phyloP scores from a whole-genome alignment of 345 rosid species.

The Acer campestre region DNA sequence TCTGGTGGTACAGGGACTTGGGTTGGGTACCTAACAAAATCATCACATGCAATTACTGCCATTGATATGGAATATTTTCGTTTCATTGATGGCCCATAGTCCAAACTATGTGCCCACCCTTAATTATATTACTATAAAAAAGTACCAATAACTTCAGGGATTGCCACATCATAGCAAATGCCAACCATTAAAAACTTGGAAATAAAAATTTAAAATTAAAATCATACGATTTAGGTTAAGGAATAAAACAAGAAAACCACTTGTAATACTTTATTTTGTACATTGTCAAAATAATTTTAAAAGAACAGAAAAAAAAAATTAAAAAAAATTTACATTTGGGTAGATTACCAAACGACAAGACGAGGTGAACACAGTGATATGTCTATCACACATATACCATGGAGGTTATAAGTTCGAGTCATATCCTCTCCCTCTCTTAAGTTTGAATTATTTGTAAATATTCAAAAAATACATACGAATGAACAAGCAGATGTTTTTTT shows the following conservation, averaged over 20 bases:
- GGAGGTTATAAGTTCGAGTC: too few species aligned
- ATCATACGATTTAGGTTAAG: too few species aligned
- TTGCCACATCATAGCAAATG: not conserved
- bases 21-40: not conserved
- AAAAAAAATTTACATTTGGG: not conserved
- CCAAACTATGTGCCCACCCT: conserved; percentile 4
- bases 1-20: not conserved
- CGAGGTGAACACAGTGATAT: too few species aligned
- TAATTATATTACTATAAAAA: not conserved
- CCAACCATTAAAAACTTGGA: not conserved
- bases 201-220: too few species aligned
- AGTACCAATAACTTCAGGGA: not conserved
- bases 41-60: not conserved
- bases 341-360: too few species aligned
- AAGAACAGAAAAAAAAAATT: too few species aligned
- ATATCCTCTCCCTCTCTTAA: too few species aligned
- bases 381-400: too few species aligned
- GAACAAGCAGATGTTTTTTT: not conserved
- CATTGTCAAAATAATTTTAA: not conserved
- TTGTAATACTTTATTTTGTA: not conserved
- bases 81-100: not conserved
- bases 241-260: not conserved
- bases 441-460: too few species aligned
- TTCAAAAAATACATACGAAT: too few species aligned
- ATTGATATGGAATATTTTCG: not conserved